Evolutionary conservation across 352 stramenopile species (phyloP), one percentile per base, ranked within the genome.

Genomic region (Globisporangium polare): DNA sequence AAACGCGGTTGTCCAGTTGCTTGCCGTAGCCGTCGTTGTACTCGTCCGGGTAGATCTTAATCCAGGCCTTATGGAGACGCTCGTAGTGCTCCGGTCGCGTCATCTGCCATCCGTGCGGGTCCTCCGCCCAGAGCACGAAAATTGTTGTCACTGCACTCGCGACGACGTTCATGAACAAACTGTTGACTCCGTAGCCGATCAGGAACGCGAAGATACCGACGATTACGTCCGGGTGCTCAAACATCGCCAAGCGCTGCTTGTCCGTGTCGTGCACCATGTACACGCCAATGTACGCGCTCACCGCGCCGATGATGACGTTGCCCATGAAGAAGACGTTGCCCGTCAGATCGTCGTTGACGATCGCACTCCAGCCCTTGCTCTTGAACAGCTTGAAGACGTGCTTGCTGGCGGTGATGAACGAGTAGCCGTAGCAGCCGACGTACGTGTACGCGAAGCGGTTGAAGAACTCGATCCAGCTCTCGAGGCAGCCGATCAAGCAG

Each of bases 401-500:
- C 15, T 71, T 73, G 57, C 89, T 90, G 18, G 84, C 80, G 1
- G 77, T 87, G 33, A 94, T 66, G 66, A 96, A 97, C 53, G 72
- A 86, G 67, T 94, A 95, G 51, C 83, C 86, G 60, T 97, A 95
- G 65, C 81, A 83, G 8, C 87, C 89, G 13, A 97, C 83, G 73
- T 95, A 97, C 55, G 81, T 68, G 73, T 84, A 97, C 12, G 89
- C 95, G 50, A 89, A 96, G 46, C 83, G 79, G 75, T 97, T 97
- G 70, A 96, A 96, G 61, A 89, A 95, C 73, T 97, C 84, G 58
- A 96, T 80, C 67, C 78, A 84, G 50, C 75, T 78, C 74, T 96
- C 78, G 51, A 97, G 78, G 64, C 79, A 92, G 53, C 73, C 71
- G 18, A 97, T 73, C 41, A 96, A 73, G 67, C 88, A 96, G 35